Conservation (phyloP, 257 asterid genomes). For the Apocynum venetum region DNA sequence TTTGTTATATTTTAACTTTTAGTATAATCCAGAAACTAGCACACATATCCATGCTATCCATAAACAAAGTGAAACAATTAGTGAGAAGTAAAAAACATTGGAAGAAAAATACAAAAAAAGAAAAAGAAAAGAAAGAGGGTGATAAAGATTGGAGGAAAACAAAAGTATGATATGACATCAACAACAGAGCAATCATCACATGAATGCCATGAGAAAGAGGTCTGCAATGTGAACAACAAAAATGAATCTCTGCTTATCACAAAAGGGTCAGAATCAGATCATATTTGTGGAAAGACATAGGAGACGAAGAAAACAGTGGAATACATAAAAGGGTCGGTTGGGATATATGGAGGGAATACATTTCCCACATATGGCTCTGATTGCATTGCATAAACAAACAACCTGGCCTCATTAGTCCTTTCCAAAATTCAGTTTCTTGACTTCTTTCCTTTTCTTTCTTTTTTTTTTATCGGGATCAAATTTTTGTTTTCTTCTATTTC, state of each 20-base stretch:
- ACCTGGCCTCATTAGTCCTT: not conserved
- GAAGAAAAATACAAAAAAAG: not conserved
- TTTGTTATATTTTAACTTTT: not conserved
- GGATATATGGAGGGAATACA: conserved; percentile 17
- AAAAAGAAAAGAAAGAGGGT: too few relatives aligned
- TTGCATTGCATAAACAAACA: conserved; percentile 20
- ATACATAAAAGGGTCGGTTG: not conserved
- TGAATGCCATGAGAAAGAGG: conserved; percentile 3
- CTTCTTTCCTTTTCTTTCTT: too few relatives aligned
- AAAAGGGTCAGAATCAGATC: not conserved
- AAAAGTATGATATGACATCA: not conserved
- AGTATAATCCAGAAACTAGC: not conserved
- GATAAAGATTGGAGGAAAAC: not conserved
- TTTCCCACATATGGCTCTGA: conserved; percentile 22
- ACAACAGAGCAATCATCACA: not conserved
- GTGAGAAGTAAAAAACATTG: too few relatives aligned
- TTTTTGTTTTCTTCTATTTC: too few relatives aligned
- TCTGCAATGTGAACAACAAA: conserved; percentile 14
- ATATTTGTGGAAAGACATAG: not conserved
- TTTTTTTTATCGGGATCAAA: too few relatives aligned
- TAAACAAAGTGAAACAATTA: too few relatives aligned
- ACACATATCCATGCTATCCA: not conserved
- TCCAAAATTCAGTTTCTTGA: not conserved
- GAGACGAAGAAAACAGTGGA: not conserved
- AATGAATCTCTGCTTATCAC: conserved; percentile 13